These are phyloP conservation scores for Lepidium africanum DNA, from an alignment of 345 rosid genomes.

Conservation along the genomic window DNA sequence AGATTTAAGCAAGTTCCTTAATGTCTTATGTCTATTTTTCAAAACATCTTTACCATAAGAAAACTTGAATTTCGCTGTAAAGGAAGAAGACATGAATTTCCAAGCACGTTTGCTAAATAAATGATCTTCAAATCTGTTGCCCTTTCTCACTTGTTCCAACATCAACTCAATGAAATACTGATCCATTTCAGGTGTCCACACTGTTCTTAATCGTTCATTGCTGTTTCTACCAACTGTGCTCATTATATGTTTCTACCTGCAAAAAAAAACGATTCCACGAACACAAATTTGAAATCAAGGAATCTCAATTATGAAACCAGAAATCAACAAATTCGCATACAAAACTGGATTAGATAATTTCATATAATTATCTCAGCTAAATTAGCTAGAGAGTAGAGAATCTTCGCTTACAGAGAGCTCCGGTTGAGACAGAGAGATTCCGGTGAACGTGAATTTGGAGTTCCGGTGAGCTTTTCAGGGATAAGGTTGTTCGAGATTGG, in stretches of 20 bases:
- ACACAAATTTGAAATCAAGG: background rate
- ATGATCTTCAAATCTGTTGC: slow-evolving; percentile 66
- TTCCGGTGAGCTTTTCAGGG: slow-evolving; percentile 31
- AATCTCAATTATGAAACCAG: background rate
- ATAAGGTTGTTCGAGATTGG: slow-evolving; percentile 35
- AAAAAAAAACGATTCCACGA: background rate
- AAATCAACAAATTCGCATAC: background rate
- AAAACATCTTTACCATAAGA: slow-evolving; percentile 62
- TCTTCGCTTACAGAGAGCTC: slow-evolving; percentile 9
- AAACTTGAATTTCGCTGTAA: slow-evolving; percentile 54
- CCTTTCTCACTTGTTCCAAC: slow-evolving; percentile 63
- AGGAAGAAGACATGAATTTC: slow-evolving; percentile 64
- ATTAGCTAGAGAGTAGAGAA: background rate
- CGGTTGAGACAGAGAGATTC: background rate
- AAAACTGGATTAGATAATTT: background rate
- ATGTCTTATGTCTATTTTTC: slow-evolving; percentile 60
- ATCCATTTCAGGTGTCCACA: slow-evolving; percentile 91
- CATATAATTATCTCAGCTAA: background rate
- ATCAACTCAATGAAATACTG: slow-evolving; percentile 62
- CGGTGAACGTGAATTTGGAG: background rate
- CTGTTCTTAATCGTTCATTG: slow-evolving; percentile 52
- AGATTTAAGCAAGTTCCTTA: slow-evolving; percentile 56
- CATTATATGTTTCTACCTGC: slow-evolving; percentile 2
- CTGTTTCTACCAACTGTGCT: slow-evolving; percentile 1
- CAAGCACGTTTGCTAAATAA: slow-evolving; percentile 77